Evolutionary conservation across 768 basidiomycete species (phyloP).

Genomic region (Floccularia luteovirens): DNA sequence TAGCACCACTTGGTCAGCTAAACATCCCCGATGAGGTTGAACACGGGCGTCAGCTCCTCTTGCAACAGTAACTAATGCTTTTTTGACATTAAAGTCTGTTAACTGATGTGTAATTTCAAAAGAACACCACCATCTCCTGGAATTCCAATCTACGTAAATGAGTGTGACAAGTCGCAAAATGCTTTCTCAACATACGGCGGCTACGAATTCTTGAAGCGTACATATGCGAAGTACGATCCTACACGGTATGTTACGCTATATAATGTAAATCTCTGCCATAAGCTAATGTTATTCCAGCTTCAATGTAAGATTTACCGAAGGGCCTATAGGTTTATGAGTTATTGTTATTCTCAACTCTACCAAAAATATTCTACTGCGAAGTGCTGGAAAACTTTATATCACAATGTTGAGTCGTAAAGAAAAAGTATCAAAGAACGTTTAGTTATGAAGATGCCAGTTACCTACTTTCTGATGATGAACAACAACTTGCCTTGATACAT

Average conservation of each 20-base stretch:
- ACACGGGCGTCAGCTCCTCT: neutral
- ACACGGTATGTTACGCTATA: conserved; percentile 9
- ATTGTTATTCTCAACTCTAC: neutral
- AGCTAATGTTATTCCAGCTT: conserved; percentile 11
- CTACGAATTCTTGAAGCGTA: conserved; percentile 14
- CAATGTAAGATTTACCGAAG: conserved; percentile 14
- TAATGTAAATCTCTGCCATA: neutral
- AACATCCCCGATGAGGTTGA: neutral
- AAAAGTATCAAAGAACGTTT: too few species aligned
- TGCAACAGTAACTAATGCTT: conserved; percentile 2
- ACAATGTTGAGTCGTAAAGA: neutral
- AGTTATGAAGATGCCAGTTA: too few species aligned
- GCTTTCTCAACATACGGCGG: conserved; percentile 19
- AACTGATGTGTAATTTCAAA: neutral
- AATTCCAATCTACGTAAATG: conserved; percentile 17
- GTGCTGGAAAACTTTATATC: neutral
- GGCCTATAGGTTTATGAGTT: conserved; percentile 13
- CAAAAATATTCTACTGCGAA: neutral
- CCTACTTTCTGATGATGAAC: too few species aligned
- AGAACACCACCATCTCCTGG: conserved; percentile 19
- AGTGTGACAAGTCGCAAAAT: conserved; percentile 16
- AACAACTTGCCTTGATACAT: too few species aligned
- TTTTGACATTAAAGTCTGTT: neutral
- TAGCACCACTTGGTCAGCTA: neutral
- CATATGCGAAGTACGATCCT: conserved; percentile 22